phyloP scores from a whole-genome alignment of 1,139 yeast genomes.

The Nadsonia starkeyi-henricii region DNA sequence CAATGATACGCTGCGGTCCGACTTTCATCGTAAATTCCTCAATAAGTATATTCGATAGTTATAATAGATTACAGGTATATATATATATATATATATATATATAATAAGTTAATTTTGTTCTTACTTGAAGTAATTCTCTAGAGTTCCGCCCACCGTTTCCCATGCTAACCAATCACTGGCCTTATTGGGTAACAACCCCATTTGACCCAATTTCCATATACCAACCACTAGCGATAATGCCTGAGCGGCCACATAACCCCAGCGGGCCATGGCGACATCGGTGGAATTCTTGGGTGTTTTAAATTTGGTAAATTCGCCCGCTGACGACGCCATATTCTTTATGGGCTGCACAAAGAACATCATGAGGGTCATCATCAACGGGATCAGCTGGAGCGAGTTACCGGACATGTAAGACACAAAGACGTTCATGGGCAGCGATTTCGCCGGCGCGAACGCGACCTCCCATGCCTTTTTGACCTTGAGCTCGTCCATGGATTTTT shows the following conservation, averaged over 20 bases:
- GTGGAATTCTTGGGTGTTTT: slow-evolving; percentile 20
- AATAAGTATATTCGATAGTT: slow-evolving; percentile 42
- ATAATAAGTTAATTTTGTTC: neutral
- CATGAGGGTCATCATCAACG: slow-evolving; percentile 83
- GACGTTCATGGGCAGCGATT: slow-evolving; percentile 74
- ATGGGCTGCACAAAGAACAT: slow-evolving; percentile 59
- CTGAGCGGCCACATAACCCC: slow-evolving; percentile 45
- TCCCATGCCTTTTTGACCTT: slow-evolving; percentile 64
- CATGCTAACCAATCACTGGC: slow-evolving; percentile 88
- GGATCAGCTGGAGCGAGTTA: slow-evolving; percentile 74
- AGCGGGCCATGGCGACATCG: slow-evolving; percentile 35
- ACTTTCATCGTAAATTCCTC: slow-evolving; percentile 58
- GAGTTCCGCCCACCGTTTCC: slow-evolving; percentile 33
- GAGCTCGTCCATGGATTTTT: slow-evolving; percentile 12
- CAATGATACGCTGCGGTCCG: slow-evolving; percentile 55
- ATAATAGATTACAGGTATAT: neutral
- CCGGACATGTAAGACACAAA: slow-evolving; percentile 94
- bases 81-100: neutral
- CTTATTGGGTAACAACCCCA: slow-evolving; percentile 86
- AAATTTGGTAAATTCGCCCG: slow-evolving; percentile 27
- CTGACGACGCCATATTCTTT: slow-evolving; percentile 51
- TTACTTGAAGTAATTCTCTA: slow-evolving; percentile 1
- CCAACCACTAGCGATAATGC: slow-evolving; percentile 60
- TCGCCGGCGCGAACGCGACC: slow-evolving; percentile 69
- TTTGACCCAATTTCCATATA: slow-evolving; percentile 64